Evolutionary conservation across 371 early-diverging fungal species (phyloP).

Genomic region (Mucor velutinosus): DNA sequence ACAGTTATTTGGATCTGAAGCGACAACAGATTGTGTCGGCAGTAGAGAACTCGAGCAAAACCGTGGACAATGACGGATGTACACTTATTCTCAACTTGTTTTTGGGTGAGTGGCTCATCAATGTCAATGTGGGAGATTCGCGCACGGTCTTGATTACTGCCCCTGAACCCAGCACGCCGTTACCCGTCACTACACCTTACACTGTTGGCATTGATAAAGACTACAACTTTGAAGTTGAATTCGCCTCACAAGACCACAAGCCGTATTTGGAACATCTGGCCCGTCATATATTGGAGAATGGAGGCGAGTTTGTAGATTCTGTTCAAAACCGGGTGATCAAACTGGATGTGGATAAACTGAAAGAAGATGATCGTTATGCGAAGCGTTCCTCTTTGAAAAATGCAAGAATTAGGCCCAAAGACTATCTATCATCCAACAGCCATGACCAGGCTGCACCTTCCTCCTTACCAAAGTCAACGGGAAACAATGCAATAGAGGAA

Average conservation of each 20-base stretch:
- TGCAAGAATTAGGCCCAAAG: conserved; percentile 62
- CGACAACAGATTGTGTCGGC: conserved; percentile 29
- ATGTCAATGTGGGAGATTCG: conserved; percentile 84
- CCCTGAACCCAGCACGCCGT: conserved; percentile 36
- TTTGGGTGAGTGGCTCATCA: conserved; percentile 73
- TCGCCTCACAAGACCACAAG: conserved; percentile 68
- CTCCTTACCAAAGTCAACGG: neutral
- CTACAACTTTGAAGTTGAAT: conserved; percentile 62
- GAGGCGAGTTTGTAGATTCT: conserved; percentile 69
- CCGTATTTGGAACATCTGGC: conserved; percentile 68
- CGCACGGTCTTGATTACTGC: conserved; percentile 66
- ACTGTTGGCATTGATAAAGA: conserved; percentile 30
- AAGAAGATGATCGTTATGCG: conserved; percentile 53
- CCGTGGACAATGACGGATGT: conserved; percentile 79
- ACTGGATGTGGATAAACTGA: conserved; percentile 54
- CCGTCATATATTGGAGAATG: conserved; percentile 63
- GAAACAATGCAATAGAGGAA: conserved; percentile 21
- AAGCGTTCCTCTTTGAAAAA: conserved; percentile 60
- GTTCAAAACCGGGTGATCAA: conserved; percentile 65
- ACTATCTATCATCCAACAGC: conserved; percentile 11
- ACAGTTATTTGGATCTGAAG: conserved; percentile 59
- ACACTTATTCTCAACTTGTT: conserved; percentile 78
- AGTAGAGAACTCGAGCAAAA: conserved; percentile 9
- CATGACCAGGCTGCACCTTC: conserved; percentile 9
- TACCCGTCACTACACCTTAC: conserved; percentile 15